A percentile compares a stretch with the other conserved stretches of the same genome.
Evolutionary conservation across 805 yeast species (phyloP).

Genomic region (Ogataea dorogensis): DNA sequence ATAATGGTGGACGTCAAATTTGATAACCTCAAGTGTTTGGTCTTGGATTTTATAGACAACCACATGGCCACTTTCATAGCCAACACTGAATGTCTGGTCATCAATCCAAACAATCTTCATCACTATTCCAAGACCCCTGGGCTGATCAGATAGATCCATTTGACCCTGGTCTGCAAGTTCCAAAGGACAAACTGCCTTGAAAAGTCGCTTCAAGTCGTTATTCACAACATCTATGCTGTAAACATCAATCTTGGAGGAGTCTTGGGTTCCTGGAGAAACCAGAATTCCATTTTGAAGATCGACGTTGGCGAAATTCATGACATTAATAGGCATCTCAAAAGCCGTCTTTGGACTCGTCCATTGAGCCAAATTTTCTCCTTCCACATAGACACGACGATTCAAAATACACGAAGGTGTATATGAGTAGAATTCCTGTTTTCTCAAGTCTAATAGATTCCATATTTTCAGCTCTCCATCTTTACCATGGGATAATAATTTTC

Average conservation of each 20-base stretch:
- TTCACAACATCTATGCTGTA: constrained; percentile 37
- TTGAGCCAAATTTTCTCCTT: constrained; percentile 22
- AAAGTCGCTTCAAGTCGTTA: constrained; percentile 30
- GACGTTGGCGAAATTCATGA: constrained; percentile 71
- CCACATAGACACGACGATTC: constrained; percentile 16
- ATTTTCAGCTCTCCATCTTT: constrained; percentile 56
- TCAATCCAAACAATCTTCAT: constrained; percentile 52
- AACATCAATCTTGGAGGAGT: constrained; percentile 64
- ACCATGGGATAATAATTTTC: constrained; percentile 60
- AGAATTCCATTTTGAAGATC: constrained; percentile 35
- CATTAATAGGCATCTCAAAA: constrained; percentile 64
- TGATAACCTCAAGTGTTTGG: constrained; percentile 20
- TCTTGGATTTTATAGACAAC: constrained; percentile 29
- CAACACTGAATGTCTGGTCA: constrained; percentile 42
- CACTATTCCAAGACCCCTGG: constrained; percentile 57
- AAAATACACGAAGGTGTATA: constrained; percentile 19
- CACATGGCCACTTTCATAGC: constrained; percentile 75
- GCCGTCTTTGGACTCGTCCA: constrained; percentile 28
- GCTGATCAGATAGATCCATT: constrained; percentile 23
- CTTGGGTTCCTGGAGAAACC: constrained; percentile 61
- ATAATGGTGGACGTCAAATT: constrained; percentile 35
- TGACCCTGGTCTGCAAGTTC: constrained; percentile 26
- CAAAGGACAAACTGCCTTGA: constrained; percentile 35
- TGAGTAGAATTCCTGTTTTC: constrained; percentile 11
- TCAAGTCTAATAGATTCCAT: constrained; percentile 39